Evolutionary conservation across 2,329 filamentous ascomycete genomes (phyloP).

Genomic region (Fusarium gaditjirri): DNA sequence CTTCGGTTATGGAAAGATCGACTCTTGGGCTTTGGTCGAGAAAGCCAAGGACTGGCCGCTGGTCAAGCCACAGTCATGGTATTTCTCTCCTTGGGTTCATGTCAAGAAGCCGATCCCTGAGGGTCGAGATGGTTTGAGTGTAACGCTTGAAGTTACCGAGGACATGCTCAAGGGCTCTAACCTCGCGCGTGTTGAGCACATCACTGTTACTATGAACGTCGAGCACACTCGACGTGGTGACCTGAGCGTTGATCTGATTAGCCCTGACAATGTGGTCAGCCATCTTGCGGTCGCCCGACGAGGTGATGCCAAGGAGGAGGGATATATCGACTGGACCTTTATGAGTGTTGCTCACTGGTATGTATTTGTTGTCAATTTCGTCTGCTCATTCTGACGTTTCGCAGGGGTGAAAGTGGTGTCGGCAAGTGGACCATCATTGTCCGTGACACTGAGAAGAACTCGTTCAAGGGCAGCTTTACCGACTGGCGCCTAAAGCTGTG

Average conservation of each 20-base stretch:
- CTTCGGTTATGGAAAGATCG: conserved; percentile 95
- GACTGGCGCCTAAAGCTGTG: conserved; percentile 96
- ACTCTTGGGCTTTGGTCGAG: conserved; percentile 86
- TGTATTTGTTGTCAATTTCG: conserved; percentile 44
- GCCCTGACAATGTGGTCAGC: conserved; percentile 82
- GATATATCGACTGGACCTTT: conserved; percentile 97
- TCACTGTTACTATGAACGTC: conserved; percentile 97
- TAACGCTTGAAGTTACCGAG: conserved; percentile 82
- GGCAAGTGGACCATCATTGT: conserved; percentile 93
- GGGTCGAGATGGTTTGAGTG: conserved; percentile 81
- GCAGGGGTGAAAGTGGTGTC: conserved; percentile 85
- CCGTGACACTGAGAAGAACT: conserved; percentile 84
- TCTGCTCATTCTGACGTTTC: conserved; percentile 45
- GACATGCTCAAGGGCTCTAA: conserved; percentile 86
- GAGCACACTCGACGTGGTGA: conserved; percentile 89
- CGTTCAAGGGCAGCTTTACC: conserved; percentile 78
- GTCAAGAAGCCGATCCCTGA: conserved; percentile 88
- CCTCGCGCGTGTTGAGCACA: conserved; percentile 87
- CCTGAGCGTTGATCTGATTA: conserved; percentile 89
- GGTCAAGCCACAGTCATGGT: conserved; percentile 97
- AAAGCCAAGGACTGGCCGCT: conserved; percentile 84
- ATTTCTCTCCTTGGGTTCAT: conserved; percentile 91
- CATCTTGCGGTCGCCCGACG: conserved; percentile 82
- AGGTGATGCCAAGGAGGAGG: conserved; percentile 71
- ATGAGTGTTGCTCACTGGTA: conserved; percentile 98